Evolutionary conservation across 108 stramenopile species (phyloP), one percentile per base, ranked within the genome.

Genomic region (Cyclostephanos tholiformis): DNA sequence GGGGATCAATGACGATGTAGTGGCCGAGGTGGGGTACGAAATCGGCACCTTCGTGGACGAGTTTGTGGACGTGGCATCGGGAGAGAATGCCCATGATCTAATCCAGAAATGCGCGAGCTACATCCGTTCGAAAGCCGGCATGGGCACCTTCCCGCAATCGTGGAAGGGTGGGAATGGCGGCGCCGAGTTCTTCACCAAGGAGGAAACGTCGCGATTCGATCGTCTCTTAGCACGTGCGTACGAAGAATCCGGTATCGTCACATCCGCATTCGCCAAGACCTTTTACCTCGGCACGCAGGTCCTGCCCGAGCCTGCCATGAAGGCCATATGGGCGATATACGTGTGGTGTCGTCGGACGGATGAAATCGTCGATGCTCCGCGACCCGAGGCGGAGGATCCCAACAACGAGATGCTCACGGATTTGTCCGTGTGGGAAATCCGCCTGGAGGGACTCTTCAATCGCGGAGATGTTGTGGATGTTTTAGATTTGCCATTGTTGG

Each of bases 311-410:
- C 82, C 65, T 9, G 77, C 89, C 19, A 79, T 84, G 63, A 82
- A 77, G 43, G 95, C 95, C 16, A 94, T 96, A 49, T 98, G 98
- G 98, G 97, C 97, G 12, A 84, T 98, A 20, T 98, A 98, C 76
- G 97, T 97, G 17, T 98, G 98, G 98, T 98, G 98, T 72, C 88
- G 98, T 19, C 84, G 98, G 17, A 98, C 98, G 4, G 98, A 98
- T 82, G 98, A 98, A 74, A 95, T 98, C 50, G 97, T 98, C 12
- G 97, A 98, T 85, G 93, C 95, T 6, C 96, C 96, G 1, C 83
- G 96, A 11, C 65, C 75, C 0, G 84, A 84, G 17, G 82, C 79
- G 25, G 53, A 84, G 16, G 90, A 93, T 48, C 79, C 86, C 56
- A 71, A 86, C 55, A 88, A 82, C 20, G 88, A 84, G 65, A 95